A percentile compares a stretch with the other conserved stretches of the same genome.
Conservation (phyloP, 148 eudicot genomes). For the Rhododendron kiyosumense region DNA sequence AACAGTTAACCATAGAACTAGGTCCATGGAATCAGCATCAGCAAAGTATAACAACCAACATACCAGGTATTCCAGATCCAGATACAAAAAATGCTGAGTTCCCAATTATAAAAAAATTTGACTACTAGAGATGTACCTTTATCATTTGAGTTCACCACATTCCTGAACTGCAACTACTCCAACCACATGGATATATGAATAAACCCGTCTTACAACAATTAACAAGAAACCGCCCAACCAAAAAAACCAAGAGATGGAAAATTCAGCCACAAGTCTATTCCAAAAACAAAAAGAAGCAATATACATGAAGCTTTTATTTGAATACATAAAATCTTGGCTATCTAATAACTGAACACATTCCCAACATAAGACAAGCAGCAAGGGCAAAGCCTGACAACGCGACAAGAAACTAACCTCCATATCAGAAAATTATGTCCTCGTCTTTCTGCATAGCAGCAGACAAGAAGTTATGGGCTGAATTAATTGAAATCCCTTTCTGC, state of each 20-base stretch:
- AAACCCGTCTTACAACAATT: not conserved
- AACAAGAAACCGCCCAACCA: not conserved
- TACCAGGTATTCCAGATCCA: not conserved
- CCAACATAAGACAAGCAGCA: not conserved
- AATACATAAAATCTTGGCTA: not conserved
- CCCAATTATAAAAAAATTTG: not conserved
- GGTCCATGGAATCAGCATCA: not conserved
- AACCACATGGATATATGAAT: not conserved
- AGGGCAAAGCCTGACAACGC: not conserved
- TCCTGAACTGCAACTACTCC: not conserved
- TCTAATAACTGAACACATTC: not conserved
- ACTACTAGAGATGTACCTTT: not conserved
- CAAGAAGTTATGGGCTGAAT: not conserved
- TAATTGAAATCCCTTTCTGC: constrained; percentile 2
- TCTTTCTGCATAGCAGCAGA: constrained; percentile 1
- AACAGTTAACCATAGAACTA: not conserved
- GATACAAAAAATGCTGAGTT: not conserved
- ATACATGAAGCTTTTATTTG: constrained; percentile 5
- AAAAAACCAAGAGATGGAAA: not conserved
- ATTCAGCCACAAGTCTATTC: not conserved
- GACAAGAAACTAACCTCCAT: not conserved
- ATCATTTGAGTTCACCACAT: not conserved
- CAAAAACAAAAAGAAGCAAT: not conserved
- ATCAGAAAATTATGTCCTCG: constrained; percentile 8
- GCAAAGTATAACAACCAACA: not conserved